Percentiles rank a stretch among this genome's conserved stretches.
Conservation (phyloP, 768 basidiomycete genomes). For the Pleurotus eryngii region DNA sequence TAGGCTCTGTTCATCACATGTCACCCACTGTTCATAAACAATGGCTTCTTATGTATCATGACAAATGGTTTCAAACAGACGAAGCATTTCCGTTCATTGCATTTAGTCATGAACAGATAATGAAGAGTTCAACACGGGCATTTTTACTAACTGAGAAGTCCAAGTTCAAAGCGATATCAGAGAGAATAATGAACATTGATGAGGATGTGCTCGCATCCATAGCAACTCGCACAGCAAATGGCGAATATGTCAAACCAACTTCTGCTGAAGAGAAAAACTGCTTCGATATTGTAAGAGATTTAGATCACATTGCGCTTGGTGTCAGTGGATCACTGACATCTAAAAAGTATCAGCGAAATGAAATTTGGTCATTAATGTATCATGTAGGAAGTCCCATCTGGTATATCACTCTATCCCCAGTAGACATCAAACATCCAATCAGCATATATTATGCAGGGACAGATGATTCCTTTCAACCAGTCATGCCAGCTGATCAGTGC, state of each 20-base stretch:
- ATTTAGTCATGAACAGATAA: slow-evolving; percentile 37
- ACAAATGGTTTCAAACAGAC: slow-evolving; percentile 37
- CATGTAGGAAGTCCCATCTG: neutral
- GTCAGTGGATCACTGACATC: slow-evolving; percentile 19
- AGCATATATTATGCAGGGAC: slow-evolving; percentile 30
- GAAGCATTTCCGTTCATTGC: slow-evolving; percentile 31
- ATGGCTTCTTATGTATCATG: slow-evolving; percentile 32
- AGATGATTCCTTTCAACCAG: slow-evolving; percentile 18
- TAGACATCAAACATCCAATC: slow-evolving; percentile 5
- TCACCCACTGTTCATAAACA: slow-evolving; percentile 22
- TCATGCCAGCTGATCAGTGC: slow-evolving; percentile 6
- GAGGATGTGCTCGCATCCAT: slow-evolving; percentile 11
- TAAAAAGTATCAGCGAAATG: slow-evolving; percentile 14
- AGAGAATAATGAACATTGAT: slow-evolving; percentile 13
- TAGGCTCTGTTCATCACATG: slow-evolving; percentile 19
- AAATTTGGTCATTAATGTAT: neutral
- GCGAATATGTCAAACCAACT: slow-evolving; percentile 11
- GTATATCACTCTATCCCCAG: neutral
- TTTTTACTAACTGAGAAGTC: slow-evolving; percentile 13
- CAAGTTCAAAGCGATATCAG: slow-evolving; percentile 14
- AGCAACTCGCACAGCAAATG: slow-evolving; percentile 1
- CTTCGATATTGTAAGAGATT: slow-evolving; percentile 16
- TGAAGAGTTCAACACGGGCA: slow-evolving; percentile 11
- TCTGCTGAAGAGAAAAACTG: slow-evolving; percentile 16
- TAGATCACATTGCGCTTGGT: slow-evolving; percentile 13